phyloP scores from a whole-genome alignment of 164 flowering plant species.

The Cinnamomum micranthum region DNA sequence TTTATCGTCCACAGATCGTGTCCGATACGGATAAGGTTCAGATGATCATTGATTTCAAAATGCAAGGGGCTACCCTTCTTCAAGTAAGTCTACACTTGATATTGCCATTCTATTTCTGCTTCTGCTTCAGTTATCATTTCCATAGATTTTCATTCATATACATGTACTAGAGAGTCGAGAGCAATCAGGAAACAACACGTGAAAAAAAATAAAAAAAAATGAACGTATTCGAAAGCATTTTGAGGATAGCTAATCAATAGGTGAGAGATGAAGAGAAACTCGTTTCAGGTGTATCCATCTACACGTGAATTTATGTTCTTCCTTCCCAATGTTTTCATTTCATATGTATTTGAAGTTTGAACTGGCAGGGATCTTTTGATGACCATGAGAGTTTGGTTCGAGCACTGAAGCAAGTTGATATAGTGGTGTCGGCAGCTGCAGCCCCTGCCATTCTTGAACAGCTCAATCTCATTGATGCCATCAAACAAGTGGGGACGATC shows the following conservation, averaged over 20 bases:
- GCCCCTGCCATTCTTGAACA: slow-evolving; percentile 54
- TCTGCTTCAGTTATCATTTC: too few relatives aligned
- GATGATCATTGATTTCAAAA: slow-evolving; percentile 41
- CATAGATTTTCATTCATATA: not conserved
- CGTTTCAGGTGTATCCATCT: too few relatives aligned
- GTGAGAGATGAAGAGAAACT: too few relatives aligned
- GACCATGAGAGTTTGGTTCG: slow-evolving; percentile 54
- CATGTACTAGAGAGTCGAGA: too few relatives aligned
- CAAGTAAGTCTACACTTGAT: not conserved
- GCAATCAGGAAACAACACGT: too few relatives aligned
- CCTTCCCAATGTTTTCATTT: too few relatives aligned
- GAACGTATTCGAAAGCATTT: too few relatives aligned
- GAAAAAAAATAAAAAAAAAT: too few relatives aligned
- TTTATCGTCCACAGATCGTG: slow-evolving; percentile 49
- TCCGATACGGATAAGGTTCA: slow-evolving; percentile 56
- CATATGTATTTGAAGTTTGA: too few relatives aligned
- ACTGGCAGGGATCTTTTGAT: slow-evolving; percentile 33
- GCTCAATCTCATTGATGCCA: slow-evolving; percentile 62
- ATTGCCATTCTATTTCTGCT: too few relatives aligned
- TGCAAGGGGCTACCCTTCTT: slow-evolving; percentile 32
- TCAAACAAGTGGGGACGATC: slow-evolving; percentile 64
- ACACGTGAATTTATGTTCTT: too few relatives aligned
- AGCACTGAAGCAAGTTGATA: slow-evolving; percentile 57
- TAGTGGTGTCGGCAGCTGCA: slow-evolving; percentile 55
- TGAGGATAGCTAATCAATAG: too few relatives aligned